A percentile compares a stretch with the other conserved stretches of the same genome.
Conservation (phyloP, 345 rosid species). For the Mercurialis annua region DNA sequence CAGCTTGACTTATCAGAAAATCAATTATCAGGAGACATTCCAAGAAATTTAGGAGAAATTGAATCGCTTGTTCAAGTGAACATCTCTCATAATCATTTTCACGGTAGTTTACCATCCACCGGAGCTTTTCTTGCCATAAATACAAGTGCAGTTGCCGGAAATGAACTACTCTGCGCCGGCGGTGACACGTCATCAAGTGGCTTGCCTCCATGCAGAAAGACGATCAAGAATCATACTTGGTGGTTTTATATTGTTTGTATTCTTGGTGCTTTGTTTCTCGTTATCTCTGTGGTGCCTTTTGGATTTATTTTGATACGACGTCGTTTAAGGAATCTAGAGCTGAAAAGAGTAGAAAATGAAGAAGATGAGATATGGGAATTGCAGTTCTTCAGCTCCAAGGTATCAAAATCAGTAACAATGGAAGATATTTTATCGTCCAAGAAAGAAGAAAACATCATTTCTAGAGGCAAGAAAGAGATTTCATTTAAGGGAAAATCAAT, state of each 20-base stretch:
- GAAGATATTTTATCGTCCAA: conserved; percentile 42
- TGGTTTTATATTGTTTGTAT: conserved; percentile 47
- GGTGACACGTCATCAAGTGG: conserved; percentile 33
- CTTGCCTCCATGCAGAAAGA: conserved; percentile 53
- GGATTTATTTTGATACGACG: conserved; percentile 33
- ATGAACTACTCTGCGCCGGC: conserved; percentile 54
- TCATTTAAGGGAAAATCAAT: conserved; percentile 34
- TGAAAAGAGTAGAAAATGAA: conserved; percentile 56
- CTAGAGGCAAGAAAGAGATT: conserved; percentile 32
- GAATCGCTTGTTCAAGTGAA: conserved; percentile 31
- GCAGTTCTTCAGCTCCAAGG: conserved; percentile 49
- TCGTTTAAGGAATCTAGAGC: conserved; percentile 29
- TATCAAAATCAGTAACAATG: conserved; percentile 36
- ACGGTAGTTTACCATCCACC: conserved; percentile 61
- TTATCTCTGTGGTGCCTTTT: conserved; percentile 33
- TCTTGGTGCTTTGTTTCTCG: conserved; percentile 33
- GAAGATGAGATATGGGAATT: conserved; percentile 71
- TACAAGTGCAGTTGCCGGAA: conserved; percentile 60
- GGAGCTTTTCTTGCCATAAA: conserved; percentile 82
- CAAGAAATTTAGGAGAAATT: conserved; percentile 28
- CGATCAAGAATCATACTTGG: conserved; percentile 33
- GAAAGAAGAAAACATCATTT: conserved; percentile 43
- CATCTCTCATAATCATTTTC: conserved; percentile 33
- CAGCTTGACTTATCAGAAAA: conserved; percentile 76
- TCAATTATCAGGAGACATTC: conserved; percentile 59